phyloP scores from a whole-genome alignment of 2,329 filamentous ascomycete species.

The Neonectria hederae region DNA sequence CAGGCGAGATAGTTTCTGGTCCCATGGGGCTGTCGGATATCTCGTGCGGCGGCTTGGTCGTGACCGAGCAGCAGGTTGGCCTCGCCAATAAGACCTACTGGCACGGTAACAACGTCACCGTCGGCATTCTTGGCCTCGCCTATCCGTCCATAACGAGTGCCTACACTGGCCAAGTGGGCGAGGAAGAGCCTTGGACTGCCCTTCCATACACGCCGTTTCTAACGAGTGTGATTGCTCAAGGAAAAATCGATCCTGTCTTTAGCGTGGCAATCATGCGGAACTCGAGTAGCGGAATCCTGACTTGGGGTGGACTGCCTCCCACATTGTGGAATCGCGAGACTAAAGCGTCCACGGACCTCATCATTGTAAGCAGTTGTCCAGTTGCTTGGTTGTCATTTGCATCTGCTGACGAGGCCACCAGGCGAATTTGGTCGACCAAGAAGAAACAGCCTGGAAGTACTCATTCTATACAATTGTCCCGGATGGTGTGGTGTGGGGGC shows the following conservation, averaged over 20 bases:
- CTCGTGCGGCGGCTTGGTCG: conserved; percentile 55
- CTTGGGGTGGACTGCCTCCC: conserved; percentile 58
- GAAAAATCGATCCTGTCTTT: conserved; percentile 56
- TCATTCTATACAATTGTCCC: conserved; percentile 65
- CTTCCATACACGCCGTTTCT: conserved; percentile 60
- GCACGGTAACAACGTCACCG: conserved; percentile 62
- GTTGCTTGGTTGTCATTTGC: background rate
- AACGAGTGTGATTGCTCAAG: conserved; percentile 58
- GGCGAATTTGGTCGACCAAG: conserved; percentile 54
- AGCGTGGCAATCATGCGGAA: conserved; percentile 59
- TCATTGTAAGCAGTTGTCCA: conserved; percentile 51
- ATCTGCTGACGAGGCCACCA: conserved; percentile 35
- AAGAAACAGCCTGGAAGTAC: conserved; percentile 54
- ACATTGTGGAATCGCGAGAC: conserved; percentile 44
- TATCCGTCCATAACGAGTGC: conserved; percentile 61
- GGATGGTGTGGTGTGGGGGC: conserved; percentile 57
- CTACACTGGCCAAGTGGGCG: conserved; percentile 52
- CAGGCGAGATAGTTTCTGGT: conserved; percentile 59
- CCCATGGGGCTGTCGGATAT: conserved; percentile 59
- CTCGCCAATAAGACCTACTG: conserved; percentile 61
- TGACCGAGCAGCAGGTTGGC: conserved; percentile 57
- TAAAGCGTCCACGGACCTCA: conserved; percentile 52
- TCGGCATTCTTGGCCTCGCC: conserved; percentile 61
- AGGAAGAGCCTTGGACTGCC: conserved; percentile 51
- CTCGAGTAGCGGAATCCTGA: conserved; percentile 56